A percentile compares a stretch with the other conserved stretches of the same genome.
Conservation (phyloP, 139 green algal genomes). For the Chlorella sp. region DNA sequence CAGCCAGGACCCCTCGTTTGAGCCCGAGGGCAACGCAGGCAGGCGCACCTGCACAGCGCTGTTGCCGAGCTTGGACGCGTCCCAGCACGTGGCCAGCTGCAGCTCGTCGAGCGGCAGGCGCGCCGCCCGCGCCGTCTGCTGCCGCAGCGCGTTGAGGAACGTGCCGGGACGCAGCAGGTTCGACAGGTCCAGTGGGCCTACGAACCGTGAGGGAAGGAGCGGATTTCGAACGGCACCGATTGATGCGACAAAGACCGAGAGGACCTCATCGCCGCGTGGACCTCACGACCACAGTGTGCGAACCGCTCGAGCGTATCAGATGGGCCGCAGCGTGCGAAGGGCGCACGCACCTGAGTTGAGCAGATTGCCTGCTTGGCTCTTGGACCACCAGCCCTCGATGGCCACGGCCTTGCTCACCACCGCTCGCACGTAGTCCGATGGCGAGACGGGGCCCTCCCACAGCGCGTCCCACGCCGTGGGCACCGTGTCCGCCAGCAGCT, state of each 20-base stretch:
- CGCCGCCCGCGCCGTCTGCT: slow-evolving; percentile 46
- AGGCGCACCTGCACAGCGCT: slow-evolving; percentile 8
- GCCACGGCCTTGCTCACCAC: slow-evolving; percentile 38
- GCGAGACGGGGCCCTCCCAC: slow-evolving; percentile 53
- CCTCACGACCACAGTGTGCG: slow-evolving; percentile 1
- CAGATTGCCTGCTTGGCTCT: slow-evolving; percentile 14
- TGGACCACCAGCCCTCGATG: slow-evolving; percentile 30
- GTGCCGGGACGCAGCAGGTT: slow-evolving; percentile 52
- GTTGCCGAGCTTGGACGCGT: slow-evolving; percentile 15
- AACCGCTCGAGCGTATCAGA: neutral
- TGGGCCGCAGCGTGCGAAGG: neutral
- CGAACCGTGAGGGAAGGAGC: neutral
- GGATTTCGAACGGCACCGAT: no score
- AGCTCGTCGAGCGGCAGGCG: slow-evolving; percentile 49
- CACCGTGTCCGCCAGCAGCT: slow-evolving; percentile 48
- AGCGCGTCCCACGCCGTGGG: slow-evolving; percentile 48
- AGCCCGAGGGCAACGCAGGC: neutral
- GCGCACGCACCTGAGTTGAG: slow-evolving; percentile 12
- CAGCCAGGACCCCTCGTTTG: neutral
- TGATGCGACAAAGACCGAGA: no score
- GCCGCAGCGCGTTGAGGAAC: slow-evolving; percentile 68
- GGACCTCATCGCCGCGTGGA: neutral
- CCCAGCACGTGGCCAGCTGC: slow-evolving; percentile 54
- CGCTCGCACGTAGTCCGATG: slow-evolving; percentile 48
- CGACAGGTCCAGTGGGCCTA: slow-evolving; percentile 39